Evolutionary conservation across 176 grass and related monocot genomes (phyloP), one percentile per base, ranked within the genome.

Genomic region (Bonia amplexicaulis): DNA sequence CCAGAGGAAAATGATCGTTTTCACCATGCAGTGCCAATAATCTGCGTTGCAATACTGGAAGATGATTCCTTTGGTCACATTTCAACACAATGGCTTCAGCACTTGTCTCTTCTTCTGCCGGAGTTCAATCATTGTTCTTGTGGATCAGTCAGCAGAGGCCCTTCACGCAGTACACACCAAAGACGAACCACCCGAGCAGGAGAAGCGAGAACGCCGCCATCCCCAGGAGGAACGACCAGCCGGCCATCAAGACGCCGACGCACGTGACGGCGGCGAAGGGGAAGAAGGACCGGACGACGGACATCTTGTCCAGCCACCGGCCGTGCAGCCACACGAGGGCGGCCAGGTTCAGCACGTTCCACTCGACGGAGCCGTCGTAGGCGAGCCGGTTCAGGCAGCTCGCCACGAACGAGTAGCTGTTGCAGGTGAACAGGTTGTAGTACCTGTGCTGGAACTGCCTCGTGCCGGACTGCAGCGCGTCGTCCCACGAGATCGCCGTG

Each of bases 401-500:
- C 42, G 91, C 89, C 55, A 91, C 89, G 67, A 97, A 93, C 3
- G 87, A 93, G 85, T 92, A 79, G 55, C 91, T 90, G 78, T 97
- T 93, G 82, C 94, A 97, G 53, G 91, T 90, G 89, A 93, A 93
- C 73, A 97, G 87, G 82, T 97, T 93, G 87, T 97, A 92, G 87
- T 71, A 97, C 66, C 86, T 93, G 85, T 91, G 89, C 84, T 90
- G 87, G 52, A 93, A 97, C n/a, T 85, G 87, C 69, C 85, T 74
- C 85, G 70, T 83, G 44, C 79, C 80, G 10, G 49, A 76, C 11
- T 65, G 82, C 77, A 97, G 75, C 58, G 87, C 87, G 66, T 92
- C 91, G 51, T 97, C 91, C 94, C 94, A 97, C 65, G 94, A 92
- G 22, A 93, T 84, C 40, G 89, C 78, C 42, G 87, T 86, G 35